Base-by-base conservation (phyloP, 257 asterid species). In the Galeopsis tetrahit region DNA sequence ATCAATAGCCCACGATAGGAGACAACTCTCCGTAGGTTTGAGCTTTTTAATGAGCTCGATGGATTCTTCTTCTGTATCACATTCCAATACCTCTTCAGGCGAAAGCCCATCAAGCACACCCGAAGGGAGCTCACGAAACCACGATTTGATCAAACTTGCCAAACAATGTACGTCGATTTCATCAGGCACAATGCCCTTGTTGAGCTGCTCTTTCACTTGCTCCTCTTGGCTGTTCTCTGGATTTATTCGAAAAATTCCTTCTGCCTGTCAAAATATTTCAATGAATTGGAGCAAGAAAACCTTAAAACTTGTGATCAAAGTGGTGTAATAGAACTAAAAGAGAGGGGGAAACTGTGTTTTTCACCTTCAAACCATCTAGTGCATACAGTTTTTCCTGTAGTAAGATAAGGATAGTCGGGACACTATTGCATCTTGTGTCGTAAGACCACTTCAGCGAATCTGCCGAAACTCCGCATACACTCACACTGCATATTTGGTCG, bases 241-340 rank as follows among this genome's bases (percentile, higher is more conserved):
- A 76, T 93, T 93, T 77, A 93, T 93, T 46, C 98, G 92, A 68
- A 93, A 93, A 63, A 93, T 86, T 4, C 98, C 98, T 83, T 93
- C 98, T 1, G 91, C 92, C 98, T 93, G 69, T 42, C 72, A 53
- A 6, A 56, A 2, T 43, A 80, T 71, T 15, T 1, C 43, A 4
- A 70, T 15, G 75, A 9, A 31, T 38, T 46, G 8, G 33, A 21
- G 71, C 75, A 32, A 72, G 49, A 15, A 4, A 11, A 6, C 64
- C 70, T n/a, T 35, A 31, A 68, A 52, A 32, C 9, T 28, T 33
- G 67, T 3, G 46, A 17, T 11, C 9, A 21, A 49, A 39, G n/a
- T 38, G 17, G 40, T 11, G 36, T 4, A 38, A n/a, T 21, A 17
- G 34, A 66, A 65, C 40, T 14, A 69, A 32, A 43, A 62, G 0